phyloP scores from a whole-genome alignment of 2,329 filamentous ascomycete genomes.

The Fusarium pseudocircinatum region DNA sequence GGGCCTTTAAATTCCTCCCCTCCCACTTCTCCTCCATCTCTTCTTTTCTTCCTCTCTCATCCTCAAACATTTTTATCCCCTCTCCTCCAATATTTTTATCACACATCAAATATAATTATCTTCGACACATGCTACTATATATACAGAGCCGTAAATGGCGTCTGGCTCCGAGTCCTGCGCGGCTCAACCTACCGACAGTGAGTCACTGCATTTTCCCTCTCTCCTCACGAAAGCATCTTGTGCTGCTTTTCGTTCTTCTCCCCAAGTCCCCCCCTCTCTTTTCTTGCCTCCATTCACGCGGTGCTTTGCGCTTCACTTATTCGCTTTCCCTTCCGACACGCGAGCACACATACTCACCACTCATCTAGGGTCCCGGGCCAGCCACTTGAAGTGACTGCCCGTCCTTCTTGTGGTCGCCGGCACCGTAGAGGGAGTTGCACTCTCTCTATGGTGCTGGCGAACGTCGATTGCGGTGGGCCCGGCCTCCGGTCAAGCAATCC shows the following conservation, averaged over 20 bases:
- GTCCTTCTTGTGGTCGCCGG: background rate
- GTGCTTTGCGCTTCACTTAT: too few relatives aligned
- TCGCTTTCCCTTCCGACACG: background rate
- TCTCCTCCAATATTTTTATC: background rate
- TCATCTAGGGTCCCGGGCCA: background rate
- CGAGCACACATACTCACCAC: background rate
- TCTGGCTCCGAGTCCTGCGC: background rate
- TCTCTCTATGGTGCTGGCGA: background rate
- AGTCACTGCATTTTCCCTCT: background rate
- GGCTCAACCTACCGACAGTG: background rate
- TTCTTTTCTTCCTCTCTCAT: background rate
- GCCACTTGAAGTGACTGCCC: background rate
- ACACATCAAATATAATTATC: background rate
- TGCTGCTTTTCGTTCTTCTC: background rate
- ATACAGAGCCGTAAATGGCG: background rate
- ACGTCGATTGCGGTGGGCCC: background rate
- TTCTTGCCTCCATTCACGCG: background rate
- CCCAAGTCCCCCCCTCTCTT: background rate
- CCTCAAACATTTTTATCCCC: background rate
- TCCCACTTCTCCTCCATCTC: background rate
- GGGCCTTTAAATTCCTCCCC: background rate
- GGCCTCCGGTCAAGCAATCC: constrained; percentile 70
- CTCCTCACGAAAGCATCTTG: background rate
- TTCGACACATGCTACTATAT: background rate
- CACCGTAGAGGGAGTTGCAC: background rate